Base-by-base conservation (phyloP, 2,329 filamentous ascomycete species). In the Cordyceps militaris region DNA sequence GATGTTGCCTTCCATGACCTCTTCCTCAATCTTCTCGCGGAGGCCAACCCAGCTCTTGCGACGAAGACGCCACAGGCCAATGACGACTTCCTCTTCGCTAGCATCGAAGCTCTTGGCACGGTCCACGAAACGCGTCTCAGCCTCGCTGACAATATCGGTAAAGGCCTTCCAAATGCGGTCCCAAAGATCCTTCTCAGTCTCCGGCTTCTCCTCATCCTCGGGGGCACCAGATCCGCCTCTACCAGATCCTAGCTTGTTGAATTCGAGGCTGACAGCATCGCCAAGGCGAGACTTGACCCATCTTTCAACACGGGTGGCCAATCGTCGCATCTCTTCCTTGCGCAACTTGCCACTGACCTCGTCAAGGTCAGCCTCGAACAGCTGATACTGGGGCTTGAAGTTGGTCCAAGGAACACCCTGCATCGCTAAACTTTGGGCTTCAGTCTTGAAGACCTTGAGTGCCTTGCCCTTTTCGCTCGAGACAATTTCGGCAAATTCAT, bases 1-100 rank as follows among this genome's bases (percentile, higher is more conserved):
- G 56, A 99, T 85, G 69, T 97, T 99, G 66, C 93, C 93, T 74
- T 97, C 94, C 85, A 96, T 96, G 69, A 97, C 90, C 73, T 99
- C 94, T 69, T 99, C 94, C 36, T 97, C 93, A 61, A 99, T 88
- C 77, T 90, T 94, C 60, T 91, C 87, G 47, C 90, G 84, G 61
- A 99, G 79, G 14, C 93, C 92, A 42, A 87, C 87, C 94, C 94
- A 99, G 61, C 90, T 94, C 79, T 97, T 97, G 62, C 93, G 85
- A 59, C 93, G 86, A 63, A 99, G 76, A 58, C 92, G 85, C 93
- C 94, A 99, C 21, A 96, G 79, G 19, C 94, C 94, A 56, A 97
- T 84, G 61, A 95, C 88, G 21, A 96, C 91, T 74, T 99, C 94
- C 42, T 93, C 91, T 57, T 88, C 79, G 65, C 86, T 95, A 47